Conservation (phyloP, 441 rosid species). For the Erysimum pusillum region DNA sequence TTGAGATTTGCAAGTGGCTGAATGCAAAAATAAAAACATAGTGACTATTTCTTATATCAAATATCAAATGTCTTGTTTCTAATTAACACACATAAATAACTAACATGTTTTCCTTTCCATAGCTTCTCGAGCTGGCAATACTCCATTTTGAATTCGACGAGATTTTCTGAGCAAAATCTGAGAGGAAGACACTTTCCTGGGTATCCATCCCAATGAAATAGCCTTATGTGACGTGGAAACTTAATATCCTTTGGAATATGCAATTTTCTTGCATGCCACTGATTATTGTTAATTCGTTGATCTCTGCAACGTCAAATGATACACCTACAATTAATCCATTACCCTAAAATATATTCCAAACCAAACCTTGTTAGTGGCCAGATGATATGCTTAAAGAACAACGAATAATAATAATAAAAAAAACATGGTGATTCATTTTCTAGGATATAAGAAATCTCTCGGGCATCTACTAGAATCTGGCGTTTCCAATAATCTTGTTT, state of each 20-base stretch:
- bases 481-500: too few species aligned
- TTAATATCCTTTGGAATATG: slow-evolving; percentile 18
- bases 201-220: slow-evolving; percentile 12
- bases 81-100: background rate
- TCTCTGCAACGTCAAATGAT: background rate
- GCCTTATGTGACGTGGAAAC: background rate
- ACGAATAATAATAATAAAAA: too few species aligned
- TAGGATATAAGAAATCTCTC: too few species aligned
- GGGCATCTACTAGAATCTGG: too few species aligned
- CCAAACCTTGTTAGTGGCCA: background rate
- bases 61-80: background rate
- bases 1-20: slow-evolving; percentile 20
- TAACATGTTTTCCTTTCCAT: slow-evolving; percentile 3
- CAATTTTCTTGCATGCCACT: background rate
- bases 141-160: background rate
- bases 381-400: background rate
- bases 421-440: too few species aligned
- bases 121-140: background rate
- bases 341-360: background rate
- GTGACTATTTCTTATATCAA: background rate
- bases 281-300: background rate
- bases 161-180: background rate
- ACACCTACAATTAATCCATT: background rate
- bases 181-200: background rate
- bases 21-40: background rate